Conservation (phyloP, 164 flowering plant species). For the Liriodendron chinense region DNA sequence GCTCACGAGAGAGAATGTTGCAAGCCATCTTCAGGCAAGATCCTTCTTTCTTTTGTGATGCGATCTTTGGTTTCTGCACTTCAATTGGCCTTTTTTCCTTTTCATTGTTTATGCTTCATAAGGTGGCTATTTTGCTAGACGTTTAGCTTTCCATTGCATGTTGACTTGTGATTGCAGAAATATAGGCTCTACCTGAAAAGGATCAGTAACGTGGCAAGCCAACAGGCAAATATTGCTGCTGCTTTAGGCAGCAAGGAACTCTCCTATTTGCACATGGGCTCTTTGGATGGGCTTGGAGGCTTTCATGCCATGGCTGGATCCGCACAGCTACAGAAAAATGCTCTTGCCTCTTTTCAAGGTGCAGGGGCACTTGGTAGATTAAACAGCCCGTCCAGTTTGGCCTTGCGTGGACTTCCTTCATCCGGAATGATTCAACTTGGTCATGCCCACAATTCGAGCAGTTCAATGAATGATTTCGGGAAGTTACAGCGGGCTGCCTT, state of each 20-base stretch:
- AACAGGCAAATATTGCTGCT: conserved; percentile 53
- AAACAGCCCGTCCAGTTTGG: conserved; percentile 48
- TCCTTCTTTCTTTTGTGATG: neutral
- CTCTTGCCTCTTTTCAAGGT: conserved; percentile 36
- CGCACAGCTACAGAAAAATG: conserved; percentile 44
- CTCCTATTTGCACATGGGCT: conserved; percentile 47
- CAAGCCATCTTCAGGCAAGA: conserved; percentile 89
- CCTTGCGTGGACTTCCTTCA: conserved; percentile 39
- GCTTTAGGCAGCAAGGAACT: conserved; percentile 58
- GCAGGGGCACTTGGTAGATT: conserved; percentile 62
- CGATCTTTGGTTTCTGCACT: neutral
- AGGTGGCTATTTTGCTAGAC: neutral
- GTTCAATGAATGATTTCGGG: conserved; percentile 27
- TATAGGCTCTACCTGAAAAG: conserved; percentile 83
- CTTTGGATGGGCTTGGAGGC: conserved; percentile 57
- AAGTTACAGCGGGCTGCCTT: conserved; percentile 35
- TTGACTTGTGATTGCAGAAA: conserved; percentile 52
- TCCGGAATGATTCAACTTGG: conserved; percentile 50
- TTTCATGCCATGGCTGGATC: conserved; percentile 45
- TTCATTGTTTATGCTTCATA: neutral
- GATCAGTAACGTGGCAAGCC: conserved; percentile 43
- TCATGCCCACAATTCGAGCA: conserved; percentile 39
- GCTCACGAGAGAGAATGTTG: conserved; percentile 92
- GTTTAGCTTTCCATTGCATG: neutral
- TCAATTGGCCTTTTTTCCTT: neutral